Evolutionary conservation across 2,329 filamentous ascomycete genomes (phyloP).

Genomic region (Anisogramma anomala): DNA sequence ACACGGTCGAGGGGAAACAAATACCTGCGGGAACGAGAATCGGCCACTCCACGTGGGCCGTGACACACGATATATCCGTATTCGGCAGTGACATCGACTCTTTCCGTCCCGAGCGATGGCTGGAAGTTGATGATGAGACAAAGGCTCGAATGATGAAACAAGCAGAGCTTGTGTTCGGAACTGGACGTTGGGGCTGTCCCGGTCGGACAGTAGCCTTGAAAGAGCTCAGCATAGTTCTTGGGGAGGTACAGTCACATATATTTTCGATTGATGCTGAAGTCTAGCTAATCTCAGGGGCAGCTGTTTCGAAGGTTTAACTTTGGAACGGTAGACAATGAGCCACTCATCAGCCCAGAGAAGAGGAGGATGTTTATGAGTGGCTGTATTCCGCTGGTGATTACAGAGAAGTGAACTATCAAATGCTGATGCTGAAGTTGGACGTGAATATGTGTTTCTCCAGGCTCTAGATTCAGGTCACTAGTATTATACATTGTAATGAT

Average conservation of each 20-base stretch:
- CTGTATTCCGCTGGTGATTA: too few species aligned
- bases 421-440: too few species aligned
- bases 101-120: conserved; percentile 15
- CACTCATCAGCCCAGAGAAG: too few species aligned
- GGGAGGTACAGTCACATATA: neutral
- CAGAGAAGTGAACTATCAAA: too few species aligned
- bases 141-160: conserved; percentile 2
- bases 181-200: conserved; percentile 6
- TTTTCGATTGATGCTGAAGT: too few species aligned
- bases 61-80: conserved; percentile 12
- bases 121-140: conserved; percentile 10
- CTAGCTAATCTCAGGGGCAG: too few species aligned
- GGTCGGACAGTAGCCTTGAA: conserved; percentile 4
- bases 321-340: too few species aligned
- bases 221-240: conserved; percentile 7
- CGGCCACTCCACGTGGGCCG: conserved; percentile 14
- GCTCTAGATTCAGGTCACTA: too few species aligned
- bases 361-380: too few species aligned
- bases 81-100: conserved; percentile 12
- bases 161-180: conserved; percentile 7
- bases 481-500: too few species aligned
- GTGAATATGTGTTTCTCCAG: too few species aligned
- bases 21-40: conserved; percentile 15
- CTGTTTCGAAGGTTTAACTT: too few species aligned
- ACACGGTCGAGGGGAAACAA: conserved; percentile 12